A percentile compares a stretch with the other conserved stretches of the same genome.
These are phyloP conservation scores for Acanthamoeba lugdunensis DNA, from an alignment of 208 protist species.

Conservation along the genomic window DNA sequence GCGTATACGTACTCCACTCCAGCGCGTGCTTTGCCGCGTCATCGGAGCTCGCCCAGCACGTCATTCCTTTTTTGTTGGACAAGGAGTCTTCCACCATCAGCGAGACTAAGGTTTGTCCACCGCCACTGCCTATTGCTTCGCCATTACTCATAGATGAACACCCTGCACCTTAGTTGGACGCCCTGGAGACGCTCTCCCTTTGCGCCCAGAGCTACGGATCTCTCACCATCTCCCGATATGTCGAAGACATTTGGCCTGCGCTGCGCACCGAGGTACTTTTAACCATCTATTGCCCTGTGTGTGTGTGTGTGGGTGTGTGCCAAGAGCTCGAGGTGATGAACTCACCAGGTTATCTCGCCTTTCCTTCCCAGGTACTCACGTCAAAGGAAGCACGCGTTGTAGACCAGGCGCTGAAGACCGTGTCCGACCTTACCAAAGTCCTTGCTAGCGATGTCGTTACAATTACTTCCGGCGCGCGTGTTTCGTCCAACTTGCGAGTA, in stretches of 20 bases:
- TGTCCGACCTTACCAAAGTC: constrained; percentile 17
- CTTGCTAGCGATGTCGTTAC: constrained; percentile 14
- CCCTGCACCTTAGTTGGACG: background rate
- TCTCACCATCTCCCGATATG: background rate
- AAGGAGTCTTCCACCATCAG: constrained; percentile 35
- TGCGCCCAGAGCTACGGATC: constrained; percentile 51
- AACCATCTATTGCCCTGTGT: background rate
- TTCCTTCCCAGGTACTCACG: background rate
- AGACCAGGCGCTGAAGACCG: constrained; percentile 15
- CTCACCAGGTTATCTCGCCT: background rate
- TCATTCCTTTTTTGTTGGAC: constrained; percentile 56
- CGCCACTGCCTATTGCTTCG: background rate
- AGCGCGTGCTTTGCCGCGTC: constrained; percentile 35
- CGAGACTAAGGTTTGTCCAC: constrained; percentile 16
- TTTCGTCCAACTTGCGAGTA: constrained; percentile 44
- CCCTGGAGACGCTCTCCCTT: constrained; percentile 25
- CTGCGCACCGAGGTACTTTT: constrained; percentile 5
- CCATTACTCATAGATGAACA: background rate
- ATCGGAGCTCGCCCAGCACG: constrained; percentile 20
- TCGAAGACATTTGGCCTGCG: constrained; percentile 65
- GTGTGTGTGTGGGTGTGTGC: background rate
- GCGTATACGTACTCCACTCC: background rate
- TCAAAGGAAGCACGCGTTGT: constrained; percentile 49
- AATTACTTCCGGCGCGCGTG: background rate
- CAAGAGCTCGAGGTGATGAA: background rate